These are phyloP conservation scores for Krasilnikovozyma curviuscula DNA, from an alignment of 768 basidiomycete species.

Conservation along the genomic window DNA sequence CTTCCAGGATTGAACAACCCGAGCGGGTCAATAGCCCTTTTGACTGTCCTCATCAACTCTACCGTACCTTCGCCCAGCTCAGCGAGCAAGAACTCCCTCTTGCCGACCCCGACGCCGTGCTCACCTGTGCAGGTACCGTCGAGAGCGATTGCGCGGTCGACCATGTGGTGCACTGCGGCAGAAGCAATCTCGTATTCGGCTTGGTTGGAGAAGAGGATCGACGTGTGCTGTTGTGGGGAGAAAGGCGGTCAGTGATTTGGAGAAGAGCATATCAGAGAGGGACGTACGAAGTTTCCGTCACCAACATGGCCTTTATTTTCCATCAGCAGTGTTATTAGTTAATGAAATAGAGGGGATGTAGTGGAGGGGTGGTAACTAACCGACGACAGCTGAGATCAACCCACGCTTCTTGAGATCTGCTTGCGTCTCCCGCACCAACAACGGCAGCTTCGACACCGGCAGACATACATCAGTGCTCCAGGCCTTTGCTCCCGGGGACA, in stretches of 20 bases:
- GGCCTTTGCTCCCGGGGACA: background rate
- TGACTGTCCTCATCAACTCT: constrained; percentile 68
- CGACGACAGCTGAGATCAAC: constrained; percentile 33
- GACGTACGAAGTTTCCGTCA: constrained; percentile 8
- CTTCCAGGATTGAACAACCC: constrained; percentile 6
- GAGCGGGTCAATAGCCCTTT: constrained; percentile 31
- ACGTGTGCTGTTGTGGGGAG: background rate
- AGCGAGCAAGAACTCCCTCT: constrained; percentile 45
- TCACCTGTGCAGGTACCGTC: constrained; percentile 31
- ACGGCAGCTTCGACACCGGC: constrained; percentile 27
- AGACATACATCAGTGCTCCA: constrained; percentile 21
- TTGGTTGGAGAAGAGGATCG: background rate
- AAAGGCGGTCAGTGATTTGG: background rate
- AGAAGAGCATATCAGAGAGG: background rate
- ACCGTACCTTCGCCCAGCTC: constrained; percentile 72
- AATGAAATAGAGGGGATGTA: background rate
- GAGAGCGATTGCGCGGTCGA: constrained; percentile 28
- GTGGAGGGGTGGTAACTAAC: background rate
- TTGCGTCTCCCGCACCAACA: constrained; percentile 45
- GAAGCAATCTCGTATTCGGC: constrained; percentile 15
- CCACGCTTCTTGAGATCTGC: constrained; percentile 46
- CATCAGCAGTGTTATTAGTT: background rate
- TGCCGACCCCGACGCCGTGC: constrained; percentile 34
- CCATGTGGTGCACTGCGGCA: constrained; percentile 26
- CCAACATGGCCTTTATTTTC: constrained; percentile 3